These are phyloP conservation scores for Fremontodendron californicum DNA, from an alignment of 345 rosid species.

Conservation along the genomic window DNA sequence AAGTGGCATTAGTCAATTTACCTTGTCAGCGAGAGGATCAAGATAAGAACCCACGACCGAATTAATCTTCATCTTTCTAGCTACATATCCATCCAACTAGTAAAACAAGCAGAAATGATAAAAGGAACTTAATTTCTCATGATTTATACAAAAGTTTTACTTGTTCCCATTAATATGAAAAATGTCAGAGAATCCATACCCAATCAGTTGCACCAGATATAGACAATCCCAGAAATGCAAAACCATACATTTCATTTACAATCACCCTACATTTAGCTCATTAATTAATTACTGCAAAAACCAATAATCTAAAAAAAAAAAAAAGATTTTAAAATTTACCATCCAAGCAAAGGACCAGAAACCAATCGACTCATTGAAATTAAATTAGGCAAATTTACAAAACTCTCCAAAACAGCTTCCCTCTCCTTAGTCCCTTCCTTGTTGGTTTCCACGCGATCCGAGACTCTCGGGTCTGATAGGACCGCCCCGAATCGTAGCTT, in stretches of 20 bases:
- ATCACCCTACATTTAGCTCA: constrained; percentile 64
- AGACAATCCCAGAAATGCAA: constrained; percentile 63
- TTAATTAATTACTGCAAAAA: neutral
- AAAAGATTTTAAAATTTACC: constrained; percentile 40
- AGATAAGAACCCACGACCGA: no score
- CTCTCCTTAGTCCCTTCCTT: constrained; percentile 17
- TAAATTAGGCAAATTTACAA: constrained; percentile 72
- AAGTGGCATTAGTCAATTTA: no score
- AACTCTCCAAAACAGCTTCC: constrained; percentile 42
- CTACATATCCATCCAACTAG: no score
- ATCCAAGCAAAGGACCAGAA: constrained; percentile 87
- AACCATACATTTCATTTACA: constrained; percentile 63
- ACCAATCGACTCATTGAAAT: constrained; percentile 66
- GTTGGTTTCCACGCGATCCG: constrained; percentile 21
- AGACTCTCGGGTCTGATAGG: constrained; percentile 7
- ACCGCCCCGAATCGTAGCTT: constrained; percentile 27
- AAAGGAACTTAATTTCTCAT: no score
- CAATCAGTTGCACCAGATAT: constrained; percentile 85
- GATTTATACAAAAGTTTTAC: neutral
- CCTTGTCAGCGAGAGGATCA: no score
- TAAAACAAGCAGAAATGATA: no score
- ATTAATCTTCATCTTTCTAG: no score
- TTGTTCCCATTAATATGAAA: neutral
- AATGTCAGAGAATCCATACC: constrained; percentile 36
- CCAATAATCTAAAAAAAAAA: neutral